Conservation (phyloP, 805 yeast species). For the Schwanniomyces yamadae region DNA sequence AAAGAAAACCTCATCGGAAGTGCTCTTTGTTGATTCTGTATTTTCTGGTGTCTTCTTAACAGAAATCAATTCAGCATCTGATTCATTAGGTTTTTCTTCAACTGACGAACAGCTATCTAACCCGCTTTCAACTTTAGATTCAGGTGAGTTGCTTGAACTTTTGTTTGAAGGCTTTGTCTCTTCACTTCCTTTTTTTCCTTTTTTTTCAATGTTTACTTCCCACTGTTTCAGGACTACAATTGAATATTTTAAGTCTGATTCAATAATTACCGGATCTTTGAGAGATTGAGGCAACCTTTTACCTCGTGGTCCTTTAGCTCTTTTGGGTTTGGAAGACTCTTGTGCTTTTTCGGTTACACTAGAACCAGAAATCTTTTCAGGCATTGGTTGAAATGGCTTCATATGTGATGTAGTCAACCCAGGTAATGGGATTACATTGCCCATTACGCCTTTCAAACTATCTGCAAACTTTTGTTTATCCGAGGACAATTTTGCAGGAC, state of each 20-base stretch:
- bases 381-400: background rate
- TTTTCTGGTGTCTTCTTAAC: too few species aligned
- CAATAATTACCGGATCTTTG: conserved; percentile 37
- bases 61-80: too few species aligned
- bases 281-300: conserved; percentile 64
- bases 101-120: too few species aligned
- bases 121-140: too few species aligned
- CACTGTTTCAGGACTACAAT: conserved; percentile 37
- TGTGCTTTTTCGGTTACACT: conserved; percentile 12
- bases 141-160: background rate
- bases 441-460: conserved; percentile 59
- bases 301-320: conserved; percentile 76
- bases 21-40: too few species aligned
- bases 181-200: background rate
- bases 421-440: conserved; percentile 49
- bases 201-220: conserved; percentile 22
- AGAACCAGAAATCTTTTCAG: too few species aligned
- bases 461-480: conserved; percentile 51
- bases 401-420: conserved; percentile 49
- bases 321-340: conserved; percentile 32
- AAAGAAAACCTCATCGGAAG: too few species aligned
- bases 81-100: background rate
- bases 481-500: conserved; percentile 27
- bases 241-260: conserved; percentile 33
- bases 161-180: background rate